Evolutionary conservation across 2,329 filamentous ascomycete genomes (phyloP).

Genomic region (Fulvia fulva): DNA sequence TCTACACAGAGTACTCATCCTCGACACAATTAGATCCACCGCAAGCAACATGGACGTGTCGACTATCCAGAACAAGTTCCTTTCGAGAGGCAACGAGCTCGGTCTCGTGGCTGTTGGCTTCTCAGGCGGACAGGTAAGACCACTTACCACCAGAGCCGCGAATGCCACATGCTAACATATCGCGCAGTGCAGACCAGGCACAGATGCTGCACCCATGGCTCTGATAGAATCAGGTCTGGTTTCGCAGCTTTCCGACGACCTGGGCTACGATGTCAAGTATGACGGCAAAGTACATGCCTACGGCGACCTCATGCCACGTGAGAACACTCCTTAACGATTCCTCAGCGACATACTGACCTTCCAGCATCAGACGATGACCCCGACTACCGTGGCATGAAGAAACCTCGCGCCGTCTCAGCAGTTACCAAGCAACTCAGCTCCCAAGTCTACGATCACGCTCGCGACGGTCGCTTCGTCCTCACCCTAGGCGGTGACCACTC

Average conservation of each 20-base stretch:
- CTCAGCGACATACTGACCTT: not conserved
- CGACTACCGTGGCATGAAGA: conserved; percentile 89
- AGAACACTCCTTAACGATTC: not conserved
- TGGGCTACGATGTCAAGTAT: conserved; percentile 83
- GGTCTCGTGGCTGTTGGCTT: conserved; percentile 94
- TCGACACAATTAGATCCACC: not conserved
- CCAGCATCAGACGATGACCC: conserved; percentile 56
- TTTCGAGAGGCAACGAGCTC: conserved; percentile 72
- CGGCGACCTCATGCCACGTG: conserved; percentile 62
- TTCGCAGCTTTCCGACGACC: conserved; percentile 74
- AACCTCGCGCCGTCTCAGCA: conserved; percentile 77
- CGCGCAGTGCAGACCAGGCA: conserved; percentile 75
- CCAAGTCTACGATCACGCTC: conserved; percentile 84
- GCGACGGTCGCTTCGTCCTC: conserved; percentile 77
- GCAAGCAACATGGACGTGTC: conserved; percentile 44
- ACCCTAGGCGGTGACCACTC: conserved; percentile 95
- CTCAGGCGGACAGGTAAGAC: conserved; percentile 82
- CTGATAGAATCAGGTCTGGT: conserved; percentile 87
- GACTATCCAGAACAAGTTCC: conserved; percentile 67
- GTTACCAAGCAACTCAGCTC: conserved; percentile 75
- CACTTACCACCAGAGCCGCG: conserved; percentile 3
- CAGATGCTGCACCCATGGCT: conserved; percentile 84
- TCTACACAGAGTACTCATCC: not conserved
- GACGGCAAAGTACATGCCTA: conserved; percentile 81
- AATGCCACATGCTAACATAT: not conserved